Base-by-base conservation (phyloP, 1,284 basidiomycete genomes). In the Neolentinus lepideus region DNA sequence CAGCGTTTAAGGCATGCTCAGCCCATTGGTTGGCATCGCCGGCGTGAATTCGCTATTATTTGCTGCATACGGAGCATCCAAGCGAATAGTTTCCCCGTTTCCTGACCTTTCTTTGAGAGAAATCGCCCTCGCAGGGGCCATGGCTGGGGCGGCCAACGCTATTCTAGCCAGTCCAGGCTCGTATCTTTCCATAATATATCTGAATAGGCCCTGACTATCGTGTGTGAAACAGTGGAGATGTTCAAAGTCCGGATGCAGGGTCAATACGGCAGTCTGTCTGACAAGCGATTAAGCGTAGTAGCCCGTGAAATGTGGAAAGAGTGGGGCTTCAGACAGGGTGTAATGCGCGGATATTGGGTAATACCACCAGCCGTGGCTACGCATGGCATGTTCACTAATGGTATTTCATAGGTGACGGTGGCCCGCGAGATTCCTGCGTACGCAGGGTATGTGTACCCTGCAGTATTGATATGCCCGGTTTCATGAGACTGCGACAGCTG, bases 311-410 rank as follows among this genome's bases (percentile, higher is more conserved):
- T 95, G 84, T 96, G 92, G 87, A 69, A 66, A 27, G 72, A 90
- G 56, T 92, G 87, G 77, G 95, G 96, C 0, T 84, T 98, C 61
- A 74, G 84, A 46, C 79, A 84, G 57, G 96, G 96, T 8, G 81
- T 98, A 54, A 97, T 98, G 94, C 77, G 96, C 31, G 96, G 96
- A 0, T 98, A 94, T 69, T 97, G 94, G 93, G 92, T 92, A n/a
- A 59, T 35, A 45, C 51, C 26, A 36, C 19, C 36, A 12, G 24
- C 52, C 12, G 12, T 25, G 26, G 50, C 16, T 36, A 16, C 25
- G 29, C 19, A 24, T 54, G 21, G 38, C 54, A 56, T 46, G 57
- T 31, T 25, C 47, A 9, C 52, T 8, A 50, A 24, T 38, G 45
- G 19, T 21, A 12, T 27, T 14, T 19, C 10, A 9, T 62, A 94